Percentiles rank a stretch among this genome's conserved stretches.
phyloP scores from a whole-genome alignment of 129 eudicot species.

The Saposhnikovia divaricata region DNA sequence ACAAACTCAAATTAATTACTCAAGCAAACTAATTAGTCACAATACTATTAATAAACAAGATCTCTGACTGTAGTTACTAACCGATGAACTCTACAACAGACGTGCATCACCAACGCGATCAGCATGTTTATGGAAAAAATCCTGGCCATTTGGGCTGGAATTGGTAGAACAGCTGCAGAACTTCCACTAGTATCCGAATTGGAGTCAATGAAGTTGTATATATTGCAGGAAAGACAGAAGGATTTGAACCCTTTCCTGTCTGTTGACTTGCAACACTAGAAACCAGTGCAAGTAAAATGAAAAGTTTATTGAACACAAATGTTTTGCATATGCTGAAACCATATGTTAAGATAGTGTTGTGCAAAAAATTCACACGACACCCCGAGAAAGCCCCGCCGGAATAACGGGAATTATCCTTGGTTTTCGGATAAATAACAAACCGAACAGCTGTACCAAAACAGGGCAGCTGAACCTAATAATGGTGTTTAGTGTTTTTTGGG shows the following conservation, averaged over 20 bases:
- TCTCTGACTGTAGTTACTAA: constrained; percentile 2
- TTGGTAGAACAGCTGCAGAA: constrained; percentile 54
- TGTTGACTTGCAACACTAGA: constrained; percentile 1
- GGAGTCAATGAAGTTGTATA: constrained; percentile 83
- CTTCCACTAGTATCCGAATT: constrained; percentile 85
- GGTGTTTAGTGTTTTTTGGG: no score
- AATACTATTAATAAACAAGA: not conserved
- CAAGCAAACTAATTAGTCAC: not conserved
- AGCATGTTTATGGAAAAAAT: constrained; percentile 42
- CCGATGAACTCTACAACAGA: constrained; percentile 70
- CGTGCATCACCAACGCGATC: constrained; percentile 67
- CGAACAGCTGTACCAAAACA: no score
- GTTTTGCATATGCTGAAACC: no score
- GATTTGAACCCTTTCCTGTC: constrained; percentile 12
- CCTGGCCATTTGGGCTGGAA: constrained; percentile 34
- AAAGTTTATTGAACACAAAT: not conserved
- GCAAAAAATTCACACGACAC: no score
- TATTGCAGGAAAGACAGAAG: constrained; percentile 41
- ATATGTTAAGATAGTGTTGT: no score
- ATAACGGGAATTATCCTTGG: no score
- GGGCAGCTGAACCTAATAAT: no score
- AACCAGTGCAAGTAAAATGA: constrained; percentile 9
- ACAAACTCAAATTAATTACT: not conserved
- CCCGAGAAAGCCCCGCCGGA: no score
- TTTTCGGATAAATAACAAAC: no score